Percentiles rank a stretch among this genome's conserved stretches.
Evolutionary conservation across 164 flowering plant genomes (phyloP).

Genomic region (Stephania yunnanensis): DNA sequence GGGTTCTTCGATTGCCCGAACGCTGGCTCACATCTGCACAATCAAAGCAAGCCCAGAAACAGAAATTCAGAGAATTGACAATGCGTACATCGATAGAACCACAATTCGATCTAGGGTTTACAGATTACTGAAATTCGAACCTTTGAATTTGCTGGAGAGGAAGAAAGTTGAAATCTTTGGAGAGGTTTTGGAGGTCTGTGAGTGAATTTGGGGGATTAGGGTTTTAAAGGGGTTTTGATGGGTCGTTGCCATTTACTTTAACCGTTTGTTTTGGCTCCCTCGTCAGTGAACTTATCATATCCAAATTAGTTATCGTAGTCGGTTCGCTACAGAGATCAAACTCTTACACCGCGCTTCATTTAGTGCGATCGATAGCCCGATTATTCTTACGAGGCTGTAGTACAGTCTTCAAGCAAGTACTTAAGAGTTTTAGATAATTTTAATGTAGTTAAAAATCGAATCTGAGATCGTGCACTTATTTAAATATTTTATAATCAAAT

Average conservation of each 20-base stretch:
- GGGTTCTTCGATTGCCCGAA: not conserved
- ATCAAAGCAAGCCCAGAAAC: not conserved
- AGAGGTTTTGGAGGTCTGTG: not conserved
- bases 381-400: no score
- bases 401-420: no score
- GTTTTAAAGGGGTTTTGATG: constrained; percentile 6
- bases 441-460: no score
- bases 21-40: constrained; percentile 7
- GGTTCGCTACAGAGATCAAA: no score
- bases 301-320: no score
- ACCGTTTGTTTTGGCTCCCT: not conserved
- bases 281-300: not conserved
- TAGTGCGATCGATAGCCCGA: no score
- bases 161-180: not conserved
- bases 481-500: no score
- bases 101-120: not conserved
- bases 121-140: constrained; percentile 5
- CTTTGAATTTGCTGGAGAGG: constrained; percentile 4
- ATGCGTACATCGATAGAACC: not conserved
- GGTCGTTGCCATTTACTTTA: not conserved
- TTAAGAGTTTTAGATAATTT: no score
- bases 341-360: no score
- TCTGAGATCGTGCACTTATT: no score
- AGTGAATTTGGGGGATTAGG: constrained; percentile 8
- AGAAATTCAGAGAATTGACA: not conserved